phyloP scores from a whole-genome alignment of 2,329 filamentous ascomycete species.

The Paraphaeosphaeria minitans region DNA sequence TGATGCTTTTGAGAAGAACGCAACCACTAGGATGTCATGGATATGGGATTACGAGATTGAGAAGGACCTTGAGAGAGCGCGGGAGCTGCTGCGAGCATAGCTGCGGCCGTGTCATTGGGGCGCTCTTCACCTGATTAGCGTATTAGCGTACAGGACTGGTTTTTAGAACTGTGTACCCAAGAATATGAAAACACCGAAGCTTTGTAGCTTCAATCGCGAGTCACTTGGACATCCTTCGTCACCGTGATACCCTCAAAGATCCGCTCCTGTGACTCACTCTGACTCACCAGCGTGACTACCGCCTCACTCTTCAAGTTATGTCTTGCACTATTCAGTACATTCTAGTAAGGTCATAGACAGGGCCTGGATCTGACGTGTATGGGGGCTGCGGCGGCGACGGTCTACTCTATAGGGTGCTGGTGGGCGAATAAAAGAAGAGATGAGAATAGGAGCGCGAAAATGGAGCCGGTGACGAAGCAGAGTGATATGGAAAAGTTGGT shows the following conservation, averaged over 20 bases:
- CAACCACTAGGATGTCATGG: conserved; percentile 43
- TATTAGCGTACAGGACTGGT: neutral
- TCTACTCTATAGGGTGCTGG: conserved; percentile 53
- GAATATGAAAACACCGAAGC: too few species aligned
- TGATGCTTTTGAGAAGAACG: conserved; percentile 36
- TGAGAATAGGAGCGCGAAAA: conserved; percentile 44
- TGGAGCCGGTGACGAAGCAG: conserved; percentile 35
- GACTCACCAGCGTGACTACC: neutral
- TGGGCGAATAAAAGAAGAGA: conserved; percentile 56
- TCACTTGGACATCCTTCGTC: conserved; percentile 11
- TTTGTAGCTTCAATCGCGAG: neutral
- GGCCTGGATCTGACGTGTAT: conserved; percentile 33
- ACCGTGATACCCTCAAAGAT: conserved; percentile 13
- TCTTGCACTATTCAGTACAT: neutral
- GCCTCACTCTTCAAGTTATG: neutral
- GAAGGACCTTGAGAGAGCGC: conserved; percentile 36
- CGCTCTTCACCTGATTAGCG: too few species aligned
- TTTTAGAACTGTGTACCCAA: neutral
- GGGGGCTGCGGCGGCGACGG: conserved; percentile 41
- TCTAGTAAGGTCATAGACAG: too few species aligned
- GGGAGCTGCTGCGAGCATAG: conserved; percentile 7
- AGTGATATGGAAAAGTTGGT: conserved; percentile 49
- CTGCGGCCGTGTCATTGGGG: too few species aligned
- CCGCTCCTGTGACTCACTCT: conserved; percentile 11
- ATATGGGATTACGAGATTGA: conserved; percentile 49